Evolutionary conservation across 495 filamentous ascomycete genomes (phyloP).

Genomic region (Coniosporium apollinis): DNA sequence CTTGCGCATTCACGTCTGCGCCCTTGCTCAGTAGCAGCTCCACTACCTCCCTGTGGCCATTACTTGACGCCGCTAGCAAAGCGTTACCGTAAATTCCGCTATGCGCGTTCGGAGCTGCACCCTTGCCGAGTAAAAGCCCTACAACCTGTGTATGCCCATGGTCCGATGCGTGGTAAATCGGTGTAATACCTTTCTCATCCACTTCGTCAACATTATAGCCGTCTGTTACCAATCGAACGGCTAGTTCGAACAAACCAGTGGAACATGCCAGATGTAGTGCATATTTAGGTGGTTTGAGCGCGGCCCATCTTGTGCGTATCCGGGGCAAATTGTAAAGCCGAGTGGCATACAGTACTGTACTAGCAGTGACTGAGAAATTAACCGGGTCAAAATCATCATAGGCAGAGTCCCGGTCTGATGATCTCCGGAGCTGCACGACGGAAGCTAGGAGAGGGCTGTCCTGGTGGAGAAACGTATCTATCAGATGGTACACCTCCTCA

Average conservation of each 20-base stretch:
- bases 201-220: neutral
- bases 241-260: neutral
- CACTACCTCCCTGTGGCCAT: constrained; percentile 4
- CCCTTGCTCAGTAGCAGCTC: constrained; percentile 5
- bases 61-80: constrained; percentile 6
- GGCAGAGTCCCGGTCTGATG: neutral
- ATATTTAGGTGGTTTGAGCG: neutral
- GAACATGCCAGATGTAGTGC: neutral
- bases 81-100: constrained; percentile 8
- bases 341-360: neutral
- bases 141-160: constrained; percentile 6
- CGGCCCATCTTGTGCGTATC: neutral
- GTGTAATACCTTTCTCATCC: neutral
- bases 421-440: neutral
- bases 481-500: neutral
- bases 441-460: neutral
- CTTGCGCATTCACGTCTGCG: constrained; percentile 8
- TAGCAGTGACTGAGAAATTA: neutral
- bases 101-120: constrained; percentile 7
- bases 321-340: neutral
- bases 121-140: constrained; percentile 4
- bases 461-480: neutral
- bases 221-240: neutral
- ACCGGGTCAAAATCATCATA: neutral
- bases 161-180: constrained; percentile 11